A percentile compares a stretch with the other conserved stretches of the same genome.
These are phyloP conservation scores for Arabidopsis hybrid DNA, from an alignment of 441 rosid genomes.

Conservation along the genomic window DNA sequence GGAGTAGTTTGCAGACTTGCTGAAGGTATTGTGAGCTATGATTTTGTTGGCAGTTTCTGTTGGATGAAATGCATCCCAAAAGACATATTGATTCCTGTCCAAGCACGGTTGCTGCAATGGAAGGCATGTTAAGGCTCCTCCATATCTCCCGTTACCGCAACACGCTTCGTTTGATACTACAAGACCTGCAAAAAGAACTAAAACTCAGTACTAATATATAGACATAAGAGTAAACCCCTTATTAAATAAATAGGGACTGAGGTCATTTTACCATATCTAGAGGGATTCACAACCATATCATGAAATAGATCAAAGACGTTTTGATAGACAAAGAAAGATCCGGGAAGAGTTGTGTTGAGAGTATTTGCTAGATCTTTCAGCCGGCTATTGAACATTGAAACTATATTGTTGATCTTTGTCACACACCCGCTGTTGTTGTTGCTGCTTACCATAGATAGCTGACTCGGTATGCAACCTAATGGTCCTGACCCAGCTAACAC, in stretches of 20 bases:
- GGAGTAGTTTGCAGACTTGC: conserved; percentile 41
- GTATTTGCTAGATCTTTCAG: conserved; percentile 38
- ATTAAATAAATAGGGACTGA: neutral
- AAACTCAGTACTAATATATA: neutral
- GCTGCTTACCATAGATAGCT: conserved; percentile 34
- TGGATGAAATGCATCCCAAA: conserved; percentile 54
- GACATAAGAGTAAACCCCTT: neutral
- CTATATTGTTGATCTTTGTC: conserved; percentile 41
- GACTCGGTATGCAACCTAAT: conserved; percentile 51
- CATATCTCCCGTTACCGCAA: conserved; percentile 50
- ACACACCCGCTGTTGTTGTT: conserved; percentile 38
- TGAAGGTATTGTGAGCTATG: conserved; percentile 43
- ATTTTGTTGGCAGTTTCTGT: conserved; percentile 49
- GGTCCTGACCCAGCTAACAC: conserved; percentile 44
- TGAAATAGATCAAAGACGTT: conserved; percentile 44
- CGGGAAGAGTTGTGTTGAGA: conserved; percentile 46
- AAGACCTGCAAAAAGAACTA: conserved; percentile 38
- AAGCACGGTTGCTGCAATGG: conserved; percentile 52
- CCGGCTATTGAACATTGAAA: conserved; percentile 43
- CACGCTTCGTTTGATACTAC: conserved; percentile 46
- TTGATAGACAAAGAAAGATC: conserved; percentile 45
- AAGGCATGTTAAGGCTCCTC: conserved; percentile 51
- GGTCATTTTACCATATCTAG: conserved; percentile 44
- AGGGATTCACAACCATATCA: conserved; percentile 41
- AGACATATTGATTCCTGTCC: conserved; percentile 45